Percentiles rank a stretch among this genome's conserved stretches.
These are phyloP conservation scores for Amanita rubescens DNA, from an alignment of 768 basidiomycete genomes.

Conservation along the genomic window DNA sequence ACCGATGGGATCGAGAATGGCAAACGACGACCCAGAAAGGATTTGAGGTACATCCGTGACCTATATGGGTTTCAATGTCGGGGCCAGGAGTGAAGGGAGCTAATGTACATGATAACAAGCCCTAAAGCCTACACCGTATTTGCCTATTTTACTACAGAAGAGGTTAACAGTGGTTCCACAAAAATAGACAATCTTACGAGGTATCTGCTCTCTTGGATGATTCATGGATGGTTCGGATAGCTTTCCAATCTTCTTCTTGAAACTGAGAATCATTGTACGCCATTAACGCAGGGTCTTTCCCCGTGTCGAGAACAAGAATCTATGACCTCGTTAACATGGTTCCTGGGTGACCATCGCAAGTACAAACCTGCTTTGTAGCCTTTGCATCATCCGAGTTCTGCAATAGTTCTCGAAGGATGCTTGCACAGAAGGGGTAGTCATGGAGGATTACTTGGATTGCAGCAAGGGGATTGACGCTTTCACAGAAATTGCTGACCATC, in stretches of 20 bases:
- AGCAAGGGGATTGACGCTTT: slow-evolving; percentile 15
- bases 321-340: slow-evolving; percentile 12
- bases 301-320: slow-evolving; percentile 36
- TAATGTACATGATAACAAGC: slow-evolving; percentile 40
- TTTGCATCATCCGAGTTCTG: slow-evolving; percentile 46
- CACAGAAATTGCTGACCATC: slow-evolving; percentile 10
- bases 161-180: not conserved
- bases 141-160: slow-evolving; percentile 41
- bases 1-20: slow-evolving; percentile 36
- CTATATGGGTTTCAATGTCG: slow-evolving; percentile 17
- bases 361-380: slow-evolving; percentile 33
- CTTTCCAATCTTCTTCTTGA: slow-evolving; percentile 34
- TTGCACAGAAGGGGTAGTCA: slow-evolving; percentile 38
- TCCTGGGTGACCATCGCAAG: not conserved
- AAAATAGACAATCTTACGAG: slow-evolving; percentile 26
- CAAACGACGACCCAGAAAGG: slow-evolving; percentile 31
- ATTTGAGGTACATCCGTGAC: slow-evolving; percentile 44
- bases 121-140: slow-evolving; percentile 45
- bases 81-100: not conserved
- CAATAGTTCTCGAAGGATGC: slow-evolving; percentile 35
- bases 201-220: slow-evolving; percentile 41
- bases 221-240: slow-evolving; percentile 32
- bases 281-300: slow-evolving; percentile 35
- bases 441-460: slow-evolving; percentile 28
- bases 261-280: slow-evolving; percentile 41